Evolutionary conservation across 2,329 filamentous ascomycete genomes (phyloP).

Genomic region (Fusarium falciforme): DNA sequence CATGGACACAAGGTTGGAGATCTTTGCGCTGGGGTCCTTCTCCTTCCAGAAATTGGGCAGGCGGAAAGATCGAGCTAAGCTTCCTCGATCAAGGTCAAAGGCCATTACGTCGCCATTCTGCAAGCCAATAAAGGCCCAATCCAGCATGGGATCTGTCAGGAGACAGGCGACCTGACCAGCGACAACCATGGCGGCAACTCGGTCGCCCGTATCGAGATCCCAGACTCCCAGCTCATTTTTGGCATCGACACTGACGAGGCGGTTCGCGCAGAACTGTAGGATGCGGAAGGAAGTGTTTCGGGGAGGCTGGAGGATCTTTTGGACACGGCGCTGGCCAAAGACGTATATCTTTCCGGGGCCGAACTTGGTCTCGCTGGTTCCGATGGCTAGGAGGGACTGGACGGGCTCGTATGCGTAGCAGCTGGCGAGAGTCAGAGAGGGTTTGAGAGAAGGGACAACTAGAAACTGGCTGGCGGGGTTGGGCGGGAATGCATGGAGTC

Average conservation of each 20-base stretch:
- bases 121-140: slow-evolving; percentile 90
- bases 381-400: slow-evolving; percentile 92
- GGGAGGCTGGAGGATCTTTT: slow-evolving; percentile 77
- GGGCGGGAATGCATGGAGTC: slow-evolving; percentile 5
- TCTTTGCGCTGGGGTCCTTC: slow-evolving; percentile 73
- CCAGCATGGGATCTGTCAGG: slow-evolving; percentile 87
- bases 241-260: slow-evolving; percentile 84
- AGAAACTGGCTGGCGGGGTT: slow-evolving; percentile 9
- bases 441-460: slow-evolving; percentile 17
- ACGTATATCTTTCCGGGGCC: slow-evolving; percentile 90
- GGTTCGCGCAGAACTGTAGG: slow-evolving; percentile 87
- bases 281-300: slow-evolving; percentile 79
- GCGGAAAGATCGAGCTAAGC: slow-evolving; percentile 75
- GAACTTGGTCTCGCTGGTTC: slow-evolving; percentile 87
- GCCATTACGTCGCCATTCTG: slow-evolving; percentile 87
- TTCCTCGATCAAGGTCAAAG: slow-evolving; percentile 91
- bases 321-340: slow-evolving; percentile 84
- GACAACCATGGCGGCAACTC: slow-evolving; percentile 77
- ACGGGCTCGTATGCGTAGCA: slow-evolving; percentile 92
- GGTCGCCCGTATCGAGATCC: slow-evolving; percentile 77
- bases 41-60: slow-evolving; percentile 90
- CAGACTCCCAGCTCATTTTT: slow-evolving; percentile 89
- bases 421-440: slow-evolving; percentile 53
- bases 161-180: slow-evolving; percentile 81
- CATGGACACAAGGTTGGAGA: slow-evolving; percentile 75